Base-by-base conservation (phyloP, 1,139 yeast genomes). In the Protomyces inundatus region DNA sequence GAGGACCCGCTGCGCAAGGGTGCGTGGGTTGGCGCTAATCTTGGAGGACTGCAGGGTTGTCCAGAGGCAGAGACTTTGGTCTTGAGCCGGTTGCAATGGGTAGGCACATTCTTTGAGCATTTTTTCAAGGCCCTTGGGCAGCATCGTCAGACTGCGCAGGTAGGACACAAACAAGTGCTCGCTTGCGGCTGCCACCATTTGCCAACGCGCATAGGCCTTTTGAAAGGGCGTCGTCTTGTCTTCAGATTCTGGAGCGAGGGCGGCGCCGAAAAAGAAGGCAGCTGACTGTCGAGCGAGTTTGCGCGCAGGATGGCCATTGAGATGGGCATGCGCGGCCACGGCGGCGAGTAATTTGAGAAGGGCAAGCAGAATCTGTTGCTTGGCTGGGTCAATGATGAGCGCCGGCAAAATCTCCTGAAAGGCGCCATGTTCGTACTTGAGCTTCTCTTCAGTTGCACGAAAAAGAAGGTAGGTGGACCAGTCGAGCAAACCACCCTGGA, bases 161-260 rank as follows among this genome's bases (percentile, higher is more conserved):
- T 57, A 57, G 14, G 53, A 53, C 5, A 57, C 39, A 9, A 57
- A 32, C 9, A 57, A n/a, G 36, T 57, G 61, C 39, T 48, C 53
- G n/a, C 32, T 57, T 37, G 54, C 55, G 10, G 35, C 30, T 6
- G 40, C 54, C 4, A 46, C 30, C 5, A 37, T 50, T 6, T 30
- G 48, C 61, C 61, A 57, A n/a, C 39, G 40, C 12, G 23, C 35
- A 30, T 57, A 57, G n/a, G 42, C 42, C 12, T 10, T 32, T 40
- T 34, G 39, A 33, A 57, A 57, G 30, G 51, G 55, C n/a, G 48
- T 30, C 10, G 37, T 10, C 30, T 36, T 35, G 3, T 10, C 39
- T 5, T 42, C 48, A 10, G 16, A 30, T 9, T 42, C 30, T 6
- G 48, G 48, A 23, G 48, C 48, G 30, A 50, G 12, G 6, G 37